Conservation (phyloP, 2,329 filamentous ascomycete genomes). For the Colletotrichum karsti region DNA sequence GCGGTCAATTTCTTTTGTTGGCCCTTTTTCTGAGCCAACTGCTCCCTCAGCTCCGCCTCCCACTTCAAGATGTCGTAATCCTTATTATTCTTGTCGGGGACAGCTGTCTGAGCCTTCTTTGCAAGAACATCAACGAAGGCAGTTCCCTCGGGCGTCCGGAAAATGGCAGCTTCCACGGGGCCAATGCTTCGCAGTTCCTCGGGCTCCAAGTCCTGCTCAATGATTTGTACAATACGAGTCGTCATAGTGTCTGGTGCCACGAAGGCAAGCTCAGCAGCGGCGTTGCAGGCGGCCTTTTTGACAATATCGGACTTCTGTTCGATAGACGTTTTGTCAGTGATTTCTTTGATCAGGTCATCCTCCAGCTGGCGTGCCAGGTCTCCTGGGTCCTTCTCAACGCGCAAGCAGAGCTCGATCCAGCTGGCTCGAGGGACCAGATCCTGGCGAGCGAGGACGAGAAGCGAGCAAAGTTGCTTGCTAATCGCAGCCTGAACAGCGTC, state of each 20-base stretch:
- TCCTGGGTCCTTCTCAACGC: slow-evolving; percentile 84
- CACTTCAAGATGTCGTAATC: slow-evolving; percentile 97
- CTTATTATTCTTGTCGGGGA: slow-evolving; percentile 88
- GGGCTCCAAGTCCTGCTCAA: slow-evolving; percentile 77
- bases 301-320: slow-evolving; percentile 56
- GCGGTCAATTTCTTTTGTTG: slow-evolving; percentile 88
- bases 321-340: slow-evolving; percentile 60
- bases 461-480: slow-evolving; percentile 76
- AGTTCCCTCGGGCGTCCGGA: slow-evolving; percentile 87
- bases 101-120: slow-evolving; percentile 75
- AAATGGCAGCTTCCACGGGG: slow-evolving; percentile 91
- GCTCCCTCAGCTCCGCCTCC: slow-evolving; percentile 90
- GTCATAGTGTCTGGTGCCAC: slow-evolving; percentile 87
- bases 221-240: slow-evolving; percentile 76
- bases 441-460: slow-evolving; percentile 81
- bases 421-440: slow-evolving; percentile 80
- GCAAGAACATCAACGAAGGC: slow-evolving; percentile 91
- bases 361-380: slow-evolving; percentile 73
- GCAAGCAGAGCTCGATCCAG: slow-evolving; percentile 91
- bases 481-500: slow-evolving; percentile 42
- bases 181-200: slow-evolving; percentile 77
- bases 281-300: slow-evolving; percentile 79
- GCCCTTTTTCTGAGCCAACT: slow-evolving; percentile 93
- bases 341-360: slow-evolving; percentile 72
- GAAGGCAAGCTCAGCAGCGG: slow-evolving; percentile 91